A percentile compares a stretch with the other conserved stretches of the same genome.
Conservation (phyloP, 2,329 filamentous ascomycete species). For the Scortechinia acanthostroma region DNA sequence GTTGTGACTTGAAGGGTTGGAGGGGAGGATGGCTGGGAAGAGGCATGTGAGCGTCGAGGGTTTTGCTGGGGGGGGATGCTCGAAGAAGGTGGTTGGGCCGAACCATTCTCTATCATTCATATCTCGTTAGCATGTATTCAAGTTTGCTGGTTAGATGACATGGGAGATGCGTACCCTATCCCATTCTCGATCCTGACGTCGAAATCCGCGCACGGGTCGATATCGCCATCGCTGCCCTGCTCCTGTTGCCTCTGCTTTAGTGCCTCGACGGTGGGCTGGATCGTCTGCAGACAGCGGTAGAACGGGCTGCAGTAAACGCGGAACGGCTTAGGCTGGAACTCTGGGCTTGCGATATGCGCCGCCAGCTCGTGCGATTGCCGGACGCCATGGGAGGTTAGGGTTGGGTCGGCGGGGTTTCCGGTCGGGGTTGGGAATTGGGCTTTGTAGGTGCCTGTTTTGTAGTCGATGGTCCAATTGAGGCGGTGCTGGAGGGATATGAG, state of each 20-base stretch:
- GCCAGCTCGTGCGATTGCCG: conserved; percentile 1
- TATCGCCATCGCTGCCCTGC: background rate
- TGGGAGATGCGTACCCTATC: background rate
- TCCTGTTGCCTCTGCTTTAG: background rate
- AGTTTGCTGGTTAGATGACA: background rate
- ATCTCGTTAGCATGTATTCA: background rate
- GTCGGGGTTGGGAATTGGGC: conserved; percentile 2
- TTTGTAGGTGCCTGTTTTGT: background rate
- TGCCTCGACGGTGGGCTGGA: background rate
- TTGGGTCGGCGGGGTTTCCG: background rate
- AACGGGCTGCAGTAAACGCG: background rate
- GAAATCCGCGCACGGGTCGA: background rate
- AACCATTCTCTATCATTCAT: conserved; percentile 1
- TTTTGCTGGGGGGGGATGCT: background rate
- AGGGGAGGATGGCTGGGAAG: background rate
- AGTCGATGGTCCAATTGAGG: background rate
- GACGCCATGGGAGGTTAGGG: background rate
- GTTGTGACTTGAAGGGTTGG: background rate
- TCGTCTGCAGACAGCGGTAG: conserved; percentile 2
- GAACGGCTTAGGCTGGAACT: background rate
- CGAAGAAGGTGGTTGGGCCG: background rate
- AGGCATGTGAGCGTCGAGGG: background rate
- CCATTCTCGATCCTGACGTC: conserved; percentile 1
- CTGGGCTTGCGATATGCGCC: background rate
- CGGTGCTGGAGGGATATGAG: background rate